Percentiles rank a stretch among this genome's conserved stretches.
These are phyloP conservation scores for Russula abietina DNA, from an alignment of 768 basidiomycete genomes.

Conservation along the genomic window DNA sequence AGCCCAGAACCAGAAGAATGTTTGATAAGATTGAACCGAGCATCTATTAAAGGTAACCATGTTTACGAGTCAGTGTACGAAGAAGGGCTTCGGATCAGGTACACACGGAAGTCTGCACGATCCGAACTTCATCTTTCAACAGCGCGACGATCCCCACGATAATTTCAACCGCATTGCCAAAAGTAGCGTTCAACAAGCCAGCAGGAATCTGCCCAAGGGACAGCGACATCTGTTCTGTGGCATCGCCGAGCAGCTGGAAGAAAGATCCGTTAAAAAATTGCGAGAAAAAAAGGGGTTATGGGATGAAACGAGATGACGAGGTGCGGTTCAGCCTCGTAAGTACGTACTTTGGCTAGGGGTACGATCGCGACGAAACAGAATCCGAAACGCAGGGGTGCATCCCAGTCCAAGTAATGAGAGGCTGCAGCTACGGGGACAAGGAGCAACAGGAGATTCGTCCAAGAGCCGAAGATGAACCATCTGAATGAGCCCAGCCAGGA, in stretches of 20 bases:
- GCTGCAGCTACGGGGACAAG: constrained; percentile 70
- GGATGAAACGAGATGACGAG: too few relatives aligned
- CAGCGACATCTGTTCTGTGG: constrained; percentile 74
- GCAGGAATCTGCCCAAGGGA: constrained; percentile 81
- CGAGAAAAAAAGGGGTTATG: not conserved
- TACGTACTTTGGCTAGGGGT: constrained; percentile 79
- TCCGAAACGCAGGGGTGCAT: constrained; percentile 64
- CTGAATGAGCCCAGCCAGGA: constrained; percentile 50
- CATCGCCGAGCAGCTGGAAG: constrained; percentile 63
- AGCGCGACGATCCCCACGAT: constrained; percentile 86
- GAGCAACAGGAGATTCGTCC: constrained; percentile 70
- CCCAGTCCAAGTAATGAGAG: constrained; percentile 64
- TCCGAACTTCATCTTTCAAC: constrained; percentile 62
- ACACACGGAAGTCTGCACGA: constrained; percentile 85
- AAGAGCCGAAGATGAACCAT: constrained; percentile 59
- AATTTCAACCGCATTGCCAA: constrained; percentile 81
- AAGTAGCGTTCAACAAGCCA: constrained; percentile 80
- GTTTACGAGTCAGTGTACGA: not conserved
- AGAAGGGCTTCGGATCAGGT: not conserved
- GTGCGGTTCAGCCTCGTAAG: too few relatives aligned
- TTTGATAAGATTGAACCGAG: constrained; percentile 90
- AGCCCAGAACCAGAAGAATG: constrained; percentile 82
- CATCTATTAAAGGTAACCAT: constrained; percentile 44
- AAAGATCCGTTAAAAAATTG: not conserved
- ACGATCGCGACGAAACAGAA: constrained; percentile 81